phyloP scores from a whole-genome alignment of 2,329 filamentous ascomycete species.

The Fusarium denticulatum region DNA sequence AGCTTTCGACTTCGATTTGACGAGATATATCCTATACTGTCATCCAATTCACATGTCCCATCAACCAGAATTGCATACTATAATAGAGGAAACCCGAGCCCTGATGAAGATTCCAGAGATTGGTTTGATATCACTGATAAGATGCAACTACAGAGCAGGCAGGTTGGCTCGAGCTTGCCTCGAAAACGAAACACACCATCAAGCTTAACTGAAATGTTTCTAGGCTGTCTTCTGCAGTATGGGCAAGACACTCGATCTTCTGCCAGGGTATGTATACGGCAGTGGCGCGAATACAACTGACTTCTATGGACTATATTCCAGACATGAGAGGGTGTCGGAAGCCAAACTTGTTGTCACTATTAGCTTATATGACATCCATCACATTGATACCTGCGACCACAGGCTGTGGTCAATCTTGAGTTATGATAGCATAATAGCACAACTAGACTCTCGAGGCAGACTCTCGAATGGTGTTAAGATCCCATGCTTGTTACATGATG shows the following conservation, averaged over 20 bases:
- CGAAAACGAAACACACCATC: background rate
- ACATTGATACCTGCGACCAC: background rate
- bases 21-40: background rate
- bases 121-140: background rate
- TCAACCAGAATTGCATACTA: background rate
- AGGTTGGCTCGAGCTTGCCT: background rate
- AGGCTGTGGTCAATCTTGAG: slow-evolving; percentile 1
- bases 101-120: background rate
- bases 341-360: background rate
- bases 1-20: background rate
- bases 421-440: slow-evolving; percentile 1
- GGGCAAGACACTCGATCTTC: background rate
- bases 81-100: background rate
- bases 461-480: background rate
- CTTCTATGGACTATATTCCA: background rate
- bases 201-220: background rate
- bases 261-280: background rate
- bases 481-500: slow-evolving; percentile 8
- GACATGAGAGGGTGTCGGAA: background rate
- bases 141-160: background rate
- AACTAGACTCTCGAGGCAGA: background rate
- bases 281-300: background rate
- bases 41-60: background rate
- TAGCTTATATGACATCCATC: background rate
- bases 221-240: background rate